Conservation (phyloP, 768 basidiomycete genomes). For the Suillus bovinus region DNA sequence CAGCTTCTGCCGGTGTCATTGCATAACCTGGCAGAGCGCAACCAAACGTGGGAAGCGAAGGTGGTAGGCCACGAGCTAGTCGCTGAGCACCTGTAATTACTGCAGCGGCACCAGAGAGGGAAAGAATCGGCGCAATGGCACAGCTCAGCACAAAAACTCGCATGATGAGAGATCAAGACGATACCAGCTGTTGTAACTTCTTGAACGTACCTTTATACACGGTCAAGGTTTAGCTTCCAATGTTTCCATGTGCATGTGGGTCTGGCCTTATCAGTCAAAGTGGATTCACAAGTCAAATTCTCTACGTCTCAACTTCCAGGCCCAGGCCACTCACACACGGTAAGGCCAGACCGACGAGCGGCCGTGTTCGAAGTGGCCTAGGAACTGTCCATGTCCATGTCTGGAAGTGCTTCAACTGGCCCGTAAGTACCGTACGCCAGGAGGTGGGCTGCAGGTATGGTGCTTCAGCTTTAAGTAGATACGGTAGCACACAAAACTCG, state of each 20-base stretch:
- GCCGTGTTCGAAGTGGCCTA: background rate
- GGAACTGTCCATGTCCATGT: background rate
- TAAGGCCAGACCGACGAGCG: background rate
- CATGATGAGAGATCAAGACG: constrained; percentile 8
- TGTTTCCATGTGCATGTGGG: background rate
- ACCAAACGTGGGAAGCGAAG: constrained; percentile 35
- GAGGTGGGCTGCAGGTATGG: background rate
- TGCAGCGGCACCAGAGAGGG: constrained; percentile 20
- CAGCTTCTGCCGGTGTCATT: constrained; percentile 28
- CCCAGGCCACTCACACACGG: no score
- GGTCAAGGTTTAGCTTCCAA: background rate
- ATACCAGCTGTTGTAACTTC: background rate
- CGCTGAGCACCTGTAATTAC: constrained; percentile 44
- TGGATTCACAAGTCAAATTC: background rate
- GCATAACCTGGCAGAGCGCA: constrained; percentile 30
- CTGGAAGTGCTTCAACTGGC: background rate
- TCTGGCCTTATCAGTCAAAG: background rate
- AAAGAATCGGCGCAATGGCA: constrained; percentile 21
- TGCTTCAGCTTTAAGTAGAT: no score
- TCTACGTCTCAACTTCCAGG: no score
- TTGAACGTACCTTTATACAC: background rate
- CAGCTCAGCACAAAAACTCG: constrained; percentile 14
- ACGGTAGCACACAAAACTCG: no score
- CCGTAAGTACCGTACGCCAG: no score
- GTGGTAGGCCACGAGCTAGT: constrained; percentile 45